Percentiles rank a stretch among this genome's conserved stretches.
phyloP scores from a whole-genome alignment of 176 grass and related monocot genomes.

The Aegilops longissima region DNA sequence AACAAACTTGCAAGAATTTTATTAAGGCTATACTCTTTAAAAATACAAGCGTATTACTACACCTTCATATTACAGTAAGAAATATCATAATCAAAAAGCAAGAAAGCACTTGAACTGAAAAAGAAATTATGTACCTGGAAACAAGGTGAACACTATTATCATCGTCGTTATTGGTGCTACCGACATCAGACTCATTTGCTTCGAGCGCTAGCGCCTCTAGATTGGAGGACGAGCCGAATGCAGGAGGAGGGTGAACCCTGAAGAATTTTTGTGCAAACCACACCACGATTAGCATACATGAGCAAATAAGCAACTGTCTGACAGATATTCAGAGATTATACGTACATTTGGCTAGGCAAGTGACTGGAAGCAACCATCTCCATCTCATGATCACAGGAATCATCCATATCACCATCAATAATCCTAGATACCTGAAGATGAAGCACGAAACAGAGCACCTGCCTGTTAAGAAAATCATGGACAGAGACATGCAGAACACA shows the following conservation, averaged over 20 bases:
- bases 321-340: neutral
- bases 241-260: constrained; percentile 63
- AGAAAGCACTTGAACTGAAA: neutral
- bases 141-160: constrained; percentile 51
- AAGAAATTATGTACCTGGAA: constrained; percentile 38
- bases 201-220: constrained; percentile 56
- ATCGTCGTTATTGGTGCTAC: constrained; percentile 29
- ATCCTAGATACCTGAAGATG: neutral
- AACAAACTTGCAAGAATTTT: neutral
- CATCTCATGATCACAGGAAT: neutral
- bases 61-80: neutral
- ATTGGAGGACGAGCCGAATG: constrained; percentile 69
- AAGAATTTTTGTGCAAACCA: neutral
- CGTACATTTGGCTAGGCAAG: neutral
- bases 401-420: neutral
- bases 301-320: neutral
- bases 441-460: neutral
- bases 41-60: neutral
- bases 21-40: neutral
- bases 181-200: constrained; percentile 16
- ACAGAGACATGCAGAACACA: neutral
- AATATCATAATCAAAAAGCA: neutral
- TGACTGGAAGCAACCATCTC: neutral
- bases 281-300: neutral
- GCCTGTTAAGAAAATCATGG: neutral